These are phyloP conservation scores for Grosmannia serpens DNA, from an alignment of 2,329 filamentous ascomycete species.

Conservation along the genomic window DNA sequence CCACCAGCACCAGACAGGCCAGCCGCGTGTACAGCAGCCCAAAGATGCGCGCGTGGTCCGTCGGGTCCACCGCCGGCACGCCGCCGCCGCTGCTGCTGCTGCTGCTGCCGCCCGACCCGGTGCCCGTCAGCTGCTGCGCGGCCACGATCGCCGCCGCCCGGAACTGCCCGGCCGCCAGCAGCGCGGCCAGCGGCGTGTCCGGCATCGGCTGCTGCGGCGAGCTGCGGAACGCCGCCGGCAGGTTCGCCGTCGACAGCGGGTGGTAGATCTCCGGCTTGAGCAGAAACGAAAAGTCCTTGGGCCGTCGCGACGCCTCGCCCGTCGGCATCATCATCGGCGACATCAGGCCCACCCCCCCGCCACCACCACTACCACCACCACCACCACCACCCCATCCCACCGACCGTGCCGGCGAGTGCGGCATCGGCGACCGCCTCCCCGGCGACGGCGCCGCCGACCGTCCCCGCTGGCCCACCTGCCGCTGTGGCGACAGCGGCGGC, in stretches of 20 bases:
- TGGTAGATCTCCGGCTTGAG: slow-evolving; percentile 76
- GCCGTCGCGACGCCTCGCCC: neutral
- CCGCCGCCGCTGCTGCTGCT: slow-evolving; percentile 9
- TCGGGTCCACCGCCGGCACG: slow-evolving; percentile 30
- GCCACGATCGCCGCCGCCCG: slow-evolving; percentile 63
- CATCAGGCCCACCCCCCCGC: slow-evolving; percentile 10
- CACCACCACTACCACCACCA: no score
- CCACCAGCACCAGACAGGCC: slow-evolving; percentile 69
- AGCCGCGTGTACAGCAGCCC: slow-evolving; percentile 69
- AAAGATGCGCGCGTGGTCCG: slow-evolving; percentile 58
- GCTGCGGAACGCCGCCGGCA: slow-evolving; percentile 56
- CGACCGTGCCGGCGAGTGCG: neutral
- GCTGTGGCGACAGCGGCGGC: slow-evolving; percentile 7
- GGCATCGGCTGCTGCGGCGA: slow-evolving; percentile 51
- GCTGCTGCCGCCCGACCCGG: slow-evolving; percentile 13
- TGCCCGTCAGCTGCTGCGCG: slow-evolving; percentile 45
- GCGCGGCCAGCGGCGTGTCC: slow-evolving; percentile 52
- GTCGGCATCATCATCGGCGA: slow-evolving; percentile 15
- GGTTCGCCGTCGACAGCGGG: slow-evolving; percentile 52
- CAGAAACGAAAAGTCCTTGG: slow-evolving; percentile 70
- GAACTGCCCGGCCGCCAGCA: slow-evolving; percentile 67
- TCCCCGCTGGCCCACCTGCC: neutral
- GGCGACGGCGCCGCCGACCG: slow-evolving; percentile 19
- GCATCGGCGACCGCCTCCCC: neutral
- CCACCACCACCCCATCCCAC: slow-evolving; percentile 3